A percentile compares a stretch with the other conserved stretches of the same genome.
Evolutionary conservation across 2,329 filamentous ascomycete genomes (phyloP).

Genomic region (Alternaria angustiovoidea): DNA sequence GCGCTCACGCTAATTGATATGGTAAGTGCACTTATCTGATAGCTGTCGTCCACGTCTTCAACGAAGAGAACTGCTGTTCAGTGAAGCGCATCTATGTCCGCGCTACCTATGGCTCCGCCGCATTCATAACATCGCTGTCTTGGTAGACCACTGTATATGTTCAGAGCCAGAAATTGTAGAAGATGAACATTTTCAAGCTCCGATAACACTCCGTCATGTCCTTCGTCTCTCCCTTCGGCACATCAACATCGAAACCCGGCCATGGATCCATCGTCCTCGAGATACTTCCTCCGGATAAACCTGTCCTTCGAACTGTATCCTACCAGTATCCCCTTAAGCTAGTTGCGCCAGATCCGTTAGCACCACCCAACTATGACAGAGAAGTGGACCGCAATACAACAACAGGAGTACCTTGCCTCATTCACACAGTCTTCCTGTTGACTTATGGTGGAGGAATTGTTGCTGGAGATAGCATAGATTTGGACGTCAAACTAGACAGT

Average conservation of each 20-base stretch:
- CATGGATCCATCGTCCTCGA: conserved; percentile 79
- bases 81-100: background rate
- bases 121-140: background rate
- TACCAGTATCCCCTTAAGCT: conserved; percentile 97
- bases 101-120: background rate
- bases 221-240: conserved; percentile 74
- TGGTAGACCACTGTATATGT: background rate
- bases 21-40: conserved; percentile 3
- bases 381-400: background rate
- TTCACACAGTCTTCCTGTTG: conserved; percentile 82
- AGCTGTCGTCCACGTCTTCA: background rate
- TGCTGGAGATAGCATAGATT: conserved; percentile 80
- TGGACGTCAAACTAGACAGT: conserved; percentile 71
- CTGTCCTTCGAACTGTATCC: conserved; percentile 75
- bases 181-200: conserved; percentile 18
- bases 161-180: background rate
- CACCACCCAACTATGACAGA: conserved; percentile 57
- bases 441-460: conserved; percentile 96
- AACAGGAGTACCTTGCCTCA: conserved; percentile 57
- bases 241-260: conserved; percentile 76
- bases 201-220: conserved; percentile 35
- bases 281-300: conserved; percentile 73
- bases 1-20: conserved; percentile 7
- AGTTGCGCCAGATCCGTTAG: conserved; percentile 77
- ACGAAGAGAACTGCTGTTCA: background rate